These are phyloP conservation scores for Phytophthora lateralis DNA, from an alignment of 352 stramenopile species.

Conservation along the genomic window DNA sequence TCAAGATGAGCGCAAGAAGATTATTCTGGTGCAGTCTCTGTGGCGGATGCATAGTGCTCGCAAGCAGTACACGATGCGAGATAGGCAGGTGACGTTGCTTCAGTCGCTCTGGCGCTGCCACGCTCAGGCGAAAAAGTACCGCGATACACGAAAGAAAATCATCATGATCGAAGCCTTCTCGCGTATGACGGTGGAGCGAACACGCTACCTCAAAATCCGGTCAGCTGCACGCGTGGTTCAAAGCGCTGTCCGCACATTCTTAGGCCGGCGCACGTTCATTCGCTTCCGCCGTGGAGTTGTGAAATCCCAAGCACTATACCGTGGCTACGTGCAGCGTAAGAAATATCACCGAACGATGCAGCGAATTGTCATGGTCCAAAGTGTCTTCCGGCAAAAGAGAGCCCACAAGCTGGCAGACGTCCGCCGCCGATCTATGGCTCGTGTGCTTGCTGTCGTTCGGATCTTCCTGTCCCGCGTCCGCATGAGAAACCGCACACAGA, in stretches of 20 bases:
- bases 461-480: conserved; percentile 84
- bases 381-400: conserved; percentile 70
- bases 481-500: conserved; percentile 80
- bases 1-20: conserved; percentile 59
- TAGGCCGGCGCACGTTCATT: conserved; percentile 70
- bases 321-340: conserved; percentile 64
- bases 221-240: conserved; percentile 69
- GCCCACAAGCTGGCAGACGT: conserved; percentile 48
- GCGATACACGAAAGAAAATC: conserved; percentile 61
- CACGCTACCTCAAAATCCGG: conserved; percentile 57
- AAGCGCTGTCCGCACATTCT: conserved; percentile 66
- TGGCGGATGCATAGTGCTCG: conserved; percentile 78
- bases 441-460: conserved; percentile 70
- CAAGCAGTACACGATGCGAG: conserved; percentile 52
- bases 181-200: conserved; percentile 66
- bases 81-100: conserved; percentile 66
- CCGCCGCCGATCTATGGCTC: conserved; percentile 70
- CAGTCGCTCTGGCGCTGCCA: conserved; percentile 84
- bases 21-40: conserved; percentile 81
- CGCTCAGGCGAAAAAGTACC: conserved; percentile 58
- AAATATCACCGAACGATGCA: conserved; percentile 52
- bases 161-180: conserved; percentile 69
- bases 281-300: conserved; percentile 66
- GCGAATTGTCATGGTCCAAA: conserved; percentile 79
- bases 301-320: conserved; percentile 68